These are phyloP conservation scores for Geotrichum histeridarum DNA, from an alignment of 1,139 yeast genomes.

Conservation along the genomic window DNA sequence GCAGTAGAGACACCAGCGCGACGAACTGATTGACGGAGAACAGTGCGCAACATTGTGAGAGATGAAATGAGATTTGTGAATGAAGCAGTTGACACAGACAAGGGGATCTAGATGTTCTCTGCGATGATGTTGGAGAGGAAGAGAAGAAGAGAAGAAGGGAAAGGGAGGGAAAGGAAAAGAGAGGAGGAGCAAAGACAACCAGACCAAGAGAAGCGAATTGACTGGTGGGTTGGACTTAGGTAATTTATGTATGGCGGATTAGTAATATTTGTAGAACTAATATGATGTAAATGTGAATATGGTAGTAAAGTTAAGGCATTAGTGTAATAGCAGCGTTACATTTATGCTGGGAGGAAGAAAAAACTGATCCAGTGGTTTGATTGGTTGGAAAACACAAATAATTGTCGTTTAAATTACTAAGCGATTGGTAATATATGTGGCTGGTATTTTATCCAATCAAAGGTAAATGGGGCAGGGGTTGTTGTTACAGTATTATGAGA, in stretches of 20 bases:
- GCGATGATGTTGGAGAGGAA: conserved; percentile 21
- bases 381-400: neutral
- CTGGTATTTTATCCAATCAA: too few relatives aligned
- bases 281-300: neutral
- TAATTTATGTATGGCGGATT: neutral
- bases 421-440: neutral
- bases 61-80: neutral
- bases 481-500: too few relatives aligned
- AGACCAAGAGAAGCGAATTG: conserved; percentile 2
- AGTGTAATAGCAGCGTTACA: neutral
- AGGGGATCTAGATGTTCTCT: conserved; percentile 17
- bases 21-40: conserved; percentile 40
- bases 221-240: neutral
- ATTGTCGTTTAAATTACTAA: neutral
- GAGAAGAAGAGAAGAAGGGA: conserved; percentile 24
- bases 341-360: neutral
- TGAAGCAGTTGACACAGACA: conserved; percentile 10
- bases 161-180: conserved; percentile 13
- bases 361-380: neutral
- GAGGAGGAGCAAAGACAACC: conserved; percentile 20
- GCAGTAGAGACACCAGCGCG: conserved; percentile 38
- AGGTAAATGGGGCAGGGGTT: too few relatives aligned
- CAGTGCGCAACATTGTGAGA: conserved; percentile 41
- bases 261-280: conserved; percentile 4
- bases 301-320: neutral